phyloP scores from a whole-genome alignment of 768 basidiomycete genomes.

The Coprinellus micaceus region DNA sequence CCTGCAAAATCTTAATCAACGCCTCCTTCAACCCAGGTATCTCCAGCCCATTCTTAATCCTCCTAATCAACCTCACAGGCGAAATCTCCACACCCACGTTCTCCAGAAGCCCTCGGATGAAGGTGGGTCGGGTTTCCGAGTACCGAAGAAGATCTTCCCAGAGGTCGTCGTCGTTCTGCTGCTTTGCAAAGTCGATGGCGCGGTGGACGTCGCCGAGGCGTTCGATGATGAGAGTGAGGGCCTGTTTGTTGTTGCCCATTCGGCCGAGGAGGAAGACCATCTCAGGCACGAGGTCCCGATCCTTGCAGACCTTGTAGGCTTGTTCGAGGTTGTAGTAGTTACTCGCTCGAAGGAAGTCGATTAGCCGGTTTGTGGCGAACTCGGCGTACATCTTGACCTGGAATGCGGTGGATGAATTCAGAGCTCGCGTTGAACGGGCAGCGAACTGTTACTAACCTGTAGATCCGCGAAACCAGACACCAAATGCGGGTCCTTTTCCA shows the following conservation, averaged over 20 bases:
- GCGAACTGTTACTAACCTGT: slow-evolving; percentile 53
- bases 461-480: slow-evolving; percentile 80
- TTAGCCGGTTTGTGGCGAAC: slow-evolving; percentile 69
- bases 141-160: slow-evolving; percentile 97
- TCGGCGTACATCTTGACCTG: slow-evolving; percentile 91
- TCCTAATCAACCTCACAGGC: slow-evolving; percentile 87
- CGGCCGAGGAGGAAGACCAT: slow-evolving; percentile 97
- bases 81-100: slow-evolving; percentile 96
- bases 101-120: slow-evolving; percentile 92
- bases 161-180: slow-evolving; percentile 93
- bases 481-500: slow-evolving; percentile 80
- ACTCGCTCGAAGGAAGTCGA: slow-evolving; percentile 89
- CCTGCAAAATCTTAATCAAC: slow-evolving; percentile 93
- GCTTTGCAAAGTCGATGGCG: slow-evolving; percentile 97
- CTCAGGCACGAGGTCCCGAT: slow-evolving; percentile 84
- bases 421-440: too few relatives aligned
- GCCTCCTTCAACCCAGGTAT: slow-evolving; percentile 94
- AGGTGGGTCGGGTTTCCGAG: slow-evolving; percentile 91
- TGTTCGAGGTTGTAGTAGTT: slow-evolving; percentile 87
- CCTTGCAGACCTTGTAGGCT: slow-evolving; percentile 83
- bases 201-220: slow-evolving; percentile 88
- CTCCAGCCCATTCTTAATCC: slow-evolving; percentile 94
- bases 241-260: slow-evolving; percentile 97
- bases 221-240: slow-evolving; percentile 92
- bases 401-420: too few relatives aligned